A percentile compares a stretch with the other conserved stretches of the same genome.
phyloP scores from a whole-genome alignment of 768 basidiomycete genomes.

The Kwoniella heveanensis region DNA sequence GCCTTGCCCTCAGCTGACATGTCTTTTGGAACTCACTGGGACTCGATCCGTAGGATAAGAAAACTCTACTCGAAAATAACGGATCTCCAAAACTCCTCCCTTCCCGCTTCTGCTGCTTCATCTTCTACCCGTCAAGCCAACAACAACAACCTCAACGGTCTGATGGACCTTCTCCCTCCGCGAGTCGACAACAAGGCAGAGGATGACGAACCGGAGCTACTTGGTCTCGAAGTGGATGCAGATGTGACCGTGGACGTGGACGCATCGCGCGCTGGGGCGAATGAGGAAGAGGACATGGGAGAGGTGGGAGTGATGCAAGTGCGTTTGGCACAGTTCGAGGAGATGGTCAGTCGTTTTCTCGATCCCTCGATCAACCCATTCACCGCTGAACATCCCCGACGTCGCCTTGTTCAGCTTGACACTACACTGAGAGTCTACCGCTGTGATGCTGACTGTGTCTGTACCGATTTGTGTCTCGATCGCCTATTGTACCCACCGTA shows the following conservation, averaged over 20 bases:
- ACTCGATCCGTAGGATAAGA: neutral
- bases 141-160: neutral
- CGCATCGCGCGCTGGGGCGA: neutral
- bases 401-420: no score
- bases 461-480: no score
- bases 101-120: neutral
- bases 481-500: no score
- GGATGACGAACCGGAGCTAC: slow-evolving; percentile 1
- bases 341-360: slow-evolving; percentile 10
- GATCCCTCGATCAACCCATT: no score
- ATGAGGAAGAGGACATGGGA: neutral
- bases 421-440: no score
- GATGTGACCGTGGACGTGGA: neutral
- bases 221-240: slow-evolving; percentile 8
- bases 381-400: no score
- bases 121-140: neutral
- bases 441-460: no score
- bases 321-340: slow-evolving; percentile 13
- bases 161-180: slow-evolving; percentile 5
- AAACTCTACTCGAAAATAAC: neutral
- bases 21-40: neutral
- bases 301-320: slow-evolving; percentile 20
- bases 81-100: neutral
- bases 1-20: no score
- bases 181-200: neutral